Evolutionary conservation across 129 eudicot species (phyloP), one percentile per base, ranked within the genome.

Genomic region (Flaveria ramosissima): DNA sequence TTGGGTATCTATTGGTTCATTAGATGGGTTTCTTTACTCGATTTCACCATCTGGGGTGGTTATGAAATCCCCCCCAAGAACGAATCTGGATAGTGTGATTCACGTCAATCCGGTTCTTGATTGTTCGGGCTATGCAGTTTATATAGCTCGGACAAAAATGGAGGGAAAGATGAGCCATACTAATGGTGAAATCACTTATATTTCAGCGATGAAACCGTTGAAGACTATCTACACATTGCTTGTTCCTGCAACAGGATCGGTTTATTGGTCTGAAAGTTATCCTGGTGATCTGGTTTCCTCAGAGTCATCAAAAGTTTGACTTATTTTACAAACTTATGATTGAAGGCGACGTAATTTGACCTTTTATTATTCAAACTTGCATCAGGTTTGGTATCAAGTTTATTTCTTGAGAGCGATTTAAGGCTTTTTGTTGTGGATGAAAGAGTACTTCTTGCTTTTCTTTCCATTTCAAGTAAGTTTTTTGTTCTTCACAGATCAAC

Each of bases 41-140:
- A 79, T 95, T 83, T 95, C 99, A 27, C 96, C 99, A 70, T 76
- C 83, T 36, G 99, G 99, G 52, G 70, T 59, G 80, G 73, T 89
- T 30, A 86, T 71, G 60, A 95, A 80, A 68, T 89, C 84, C 65
- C 89, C 94, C 0, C 84, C 48, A 72, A 78, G 50, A 56, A 73
- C 77, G 32, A 42, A 80, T 4, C 13, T 42, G 72, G 80, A 86
- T 62, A 64, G 80, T 17, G 96, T 88, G 23, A 76, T 89, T 56
- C 95, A 86, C 82, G 92, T 81, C 59, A 82, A 86, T 64, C 95
- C 90, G 7, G 72, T 86, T 46, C 84, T 92, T 82, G 97, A 92
- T 82, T 95, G 99, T 81, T 95, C 97, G 16, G 99, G 99, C 15
- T 89, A 81, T 77, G 99, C 87, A 4, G 85, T 92, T 70, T 91